Conservation (phyloP, 495 filamentous ascomycete species). For the Corynascus novoguineensis region DNA sequence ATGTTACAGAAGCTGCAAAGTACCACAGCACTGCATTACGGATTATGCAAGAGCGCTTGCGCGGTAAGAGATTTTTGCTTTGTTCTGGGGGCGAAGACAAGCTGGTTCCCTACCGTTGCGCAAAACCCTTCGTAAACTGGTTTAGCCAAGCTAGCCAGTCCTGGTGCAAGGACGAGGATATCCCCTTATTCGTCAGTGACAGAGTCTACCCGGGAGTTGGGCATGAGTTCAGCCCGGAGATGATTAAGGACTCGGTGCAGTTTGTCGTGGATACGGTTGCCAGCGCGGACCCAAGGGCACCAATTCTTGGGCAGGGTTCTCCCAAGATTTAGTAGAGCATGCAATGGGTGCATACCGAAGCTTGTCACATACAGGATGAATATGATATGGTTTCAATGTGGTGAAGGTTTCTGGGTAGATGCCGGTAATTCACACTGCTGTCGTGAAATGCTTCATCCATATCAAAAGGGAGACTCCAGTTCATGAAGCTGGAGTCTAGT, state of each 20-base stretch:
- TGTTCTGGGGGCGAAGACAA: constrained; percentile 74
- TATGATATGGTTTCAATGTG: no score
- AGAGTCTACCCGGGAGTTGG: constrained; percentile 65
- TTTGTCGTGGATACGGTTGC: constrained; percentile 56
- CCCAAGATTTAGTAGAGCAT: constrained; percentile 27
- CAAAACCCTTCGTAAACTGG: constrained; percentile 63
- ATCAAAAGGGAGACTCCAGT: no score
- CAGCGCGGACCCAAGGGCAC: constrained; percentile 17
- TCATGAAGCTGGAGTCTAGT: no score
- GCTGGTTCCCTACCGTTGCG: constrained; percentile 71
- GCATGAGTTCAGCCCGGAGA: constrained; percentile 66
- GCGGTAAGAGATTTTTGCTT: constrained; percentile 70
- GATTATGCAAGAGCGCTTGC: constrained; percentile 48
- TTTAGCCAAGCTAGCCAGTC: constrained; percentile 55
- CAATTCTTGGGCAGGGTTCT: not conserved
- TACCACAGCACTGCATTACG: constrained; percentile 24
- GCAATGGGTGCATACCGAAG: no score
- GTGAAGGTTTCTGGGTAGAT: no score
- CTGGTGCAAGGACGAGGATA: constrained; percentile 54
- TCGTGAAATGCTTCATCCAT: no score
- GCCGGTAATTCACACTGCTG: no score
- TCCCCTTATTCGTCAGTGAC: constrained; percentile 67
- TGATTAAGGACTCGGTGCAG: constrained; percentile 64
- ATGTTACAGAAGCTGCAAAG: not conserved
- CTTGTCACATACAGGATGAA: no score